Base-by-base conservation (phyloP, 306 rosid species). In the Trifolium fragiferum region DNA sequence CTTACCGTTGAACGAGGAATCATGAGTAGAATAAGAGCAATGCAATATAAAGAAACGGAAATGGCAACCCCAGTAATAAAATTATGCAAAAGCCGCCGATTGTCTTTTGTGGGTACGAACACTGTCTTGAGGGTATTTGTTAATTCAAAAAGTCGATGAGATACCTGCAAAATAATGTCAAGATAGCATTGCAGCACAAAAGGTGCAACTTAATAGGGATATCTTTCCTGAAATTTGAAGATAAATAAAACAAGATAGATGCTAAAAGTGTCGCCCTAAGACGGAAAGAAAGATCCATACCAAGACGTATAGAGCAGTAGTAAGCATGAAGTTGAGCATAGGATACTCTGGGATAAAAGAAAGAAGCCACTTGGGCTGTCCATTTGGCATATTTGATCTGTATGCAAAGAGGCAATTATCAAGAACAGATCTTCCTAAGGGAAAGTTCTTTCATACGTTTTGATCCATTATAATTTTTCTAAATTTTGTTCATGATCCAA, bases 361-460 rank as follows among this genome's bases (percentile, higher is more conserved):
- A 79, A 95, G 99, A 85, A 92, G 98, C 99, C 98, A 92, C 86
- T 95, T 95, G 11, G 98, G 99, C 86, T 95, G 99, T 82, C 99
- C 99, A 51, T 95, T 82, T 40, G 99, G 95, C 69, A 84, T 55
- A 79, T 90, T 95, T 49, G 99, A 92, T 76, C 99, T 95, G 92
- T 51, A 69, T 10, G 76, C 49, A 76, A 8, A 84, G 19, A 68
- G 61, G 62, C 43, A 41, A 60, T 72, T 80, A 70, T 55, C 41
- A 66, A 51, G 69, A 44, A 19, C 11, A 59, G 8, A 44, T 38
- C 64, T 50, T 70, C 54, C 46, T 38, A 33, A 64, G 51, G 68
- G 72, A 16, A 44, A 65, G 25, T 33, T 72, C 25, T 37, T 68
- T 44, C 51, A 19, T 62, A 27, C 51, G 78, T 66, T 80, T 64